Evolutionary conservation across 2,329 filamentous ascomycete species (phyloP).

Genomic region (Hymenoscyphus repandus): DNA sequence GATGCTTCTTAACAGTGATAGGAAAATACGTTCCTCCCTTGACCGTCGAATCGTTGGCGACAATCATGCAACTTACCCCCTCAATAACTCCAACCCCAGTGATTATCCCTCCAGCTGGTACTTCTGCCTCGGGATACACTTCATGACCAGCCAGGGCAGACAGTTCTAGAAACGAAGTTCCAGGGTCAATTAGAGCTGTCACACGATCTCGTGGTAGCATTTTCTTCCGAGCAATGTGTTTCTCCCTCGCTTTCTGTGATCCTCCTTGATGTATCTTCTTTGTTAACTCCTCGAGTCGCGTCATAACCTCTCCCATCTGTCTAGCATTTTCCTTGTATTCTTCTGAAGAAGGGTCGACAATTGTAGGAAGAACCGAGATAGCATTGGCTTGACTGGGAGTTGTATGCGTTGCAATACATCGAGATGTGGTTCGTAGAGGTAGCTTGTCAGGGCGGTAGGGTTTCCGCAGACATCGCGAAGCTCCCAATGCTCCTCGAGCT

Average conservation of each 20-base stretch:
- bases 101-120: conserved; percentile 86
- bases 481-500: conserved; percentile 40
- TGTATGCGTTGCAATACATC: conserved; percentile 65
- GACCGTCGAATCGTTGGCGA: conserved; percentile 94
- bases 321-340: conserved; percentile 77
- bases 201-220: conserved; percentile 91
- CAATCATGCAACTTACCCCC: conserved; percentile 86
- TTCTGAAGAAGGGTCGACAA: conserved; percentile 69
- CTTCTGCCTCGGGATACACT: conserved; percentile 80
- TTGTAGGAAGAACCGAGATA: conserved; percentile 72
- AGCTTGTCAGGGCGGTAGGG: conserved; percentile 26
- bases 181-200: conserved; percentile 80
- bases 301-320: conserved; percentile 71
- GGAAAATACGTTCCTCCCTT: conserved; percentile 97
- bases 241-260: conserved; percentile 73
- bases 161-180: conserved; percentile 88
- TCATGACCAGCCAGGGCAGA: conserved; percentile 84
- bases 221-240: conserved; percentile 83
- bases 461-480: conserved; percentile 40
- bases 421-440: conserved; percentile 9
- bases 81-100: conserved; percentile 87
- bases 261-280: conserved; percentile 70
- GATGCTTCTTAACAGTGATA: conserved; percentile 95
- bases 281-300: conserved; percentile 65
- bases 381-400: conserved; percentile 76